Evolutionary conservation across 331 rosid genomes (phyloP).

Genomic region (Phaseolus coccineus): DNA sequence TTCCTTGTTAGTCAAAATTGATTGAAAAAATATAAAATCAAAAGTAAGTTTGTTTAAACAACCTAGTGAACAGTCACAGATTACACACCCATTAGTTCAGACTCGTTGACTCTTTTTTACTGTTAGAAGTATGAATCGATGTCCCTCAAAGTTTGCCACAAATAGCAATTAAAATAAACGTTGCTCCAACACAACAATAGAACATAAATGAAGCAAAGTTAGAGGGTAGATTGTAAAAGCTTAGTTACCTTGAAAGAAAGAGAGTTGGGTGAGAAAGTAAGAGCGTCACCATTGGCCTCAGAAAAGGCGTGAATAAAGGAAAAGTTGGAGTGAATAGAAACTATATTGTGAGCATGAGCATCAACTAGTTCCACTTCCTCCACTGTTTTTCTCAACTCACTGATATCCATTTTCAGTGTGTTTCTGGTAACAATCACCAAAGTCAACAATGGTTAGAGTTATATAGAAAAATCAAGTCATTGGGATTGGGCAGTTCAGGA

Average conservation of each 20-base stretch:
- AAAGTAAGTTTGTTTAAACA: not conserved
- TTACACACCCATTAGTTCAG: not conserved
- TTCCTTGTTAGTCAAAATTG: too few relatives aligned
- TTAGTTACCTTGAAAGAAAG: conserved; percentile 77
- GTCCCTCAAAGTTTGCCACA: not conserved
- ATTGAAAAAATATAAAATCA: not conserved
- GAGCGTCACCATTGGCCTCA: conserved; percentile 78
- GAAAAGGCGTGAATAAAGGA: conserved; percentile 74
- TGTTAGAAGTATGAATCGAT: not conserved
- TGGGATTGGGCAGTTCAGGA: not conserved
- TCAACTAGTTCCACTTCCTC: conserved; percentile 81
- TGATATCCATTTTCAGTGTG: conserved; percentile 60
- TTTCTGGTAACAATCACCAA: not conserved
- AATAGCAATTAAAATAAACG: not conserved
- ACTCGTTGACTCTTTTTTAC: not conserved
- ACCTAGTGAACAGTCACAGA: not conserved
- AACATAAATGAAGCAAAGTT: not conserved
- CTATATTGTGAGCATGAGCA: conserved; percentile 89
- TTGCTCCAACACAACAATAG: not conserved
- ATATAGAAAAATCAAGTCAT: not conserved
- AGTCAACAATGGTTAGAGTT: not conserved
- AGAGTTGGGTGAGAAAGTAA: conserved; percentile 61
- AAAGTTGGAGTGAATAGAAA: conserved; percentile 61
- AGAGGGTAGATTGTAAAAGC: not conserved
- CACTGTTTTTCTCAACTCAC: conserved; percentile 64